phyloP scores from a whole-genome alignment of 2,329 filamentous ascomycete species.

The Ophiostoma perfectum region DNA sequence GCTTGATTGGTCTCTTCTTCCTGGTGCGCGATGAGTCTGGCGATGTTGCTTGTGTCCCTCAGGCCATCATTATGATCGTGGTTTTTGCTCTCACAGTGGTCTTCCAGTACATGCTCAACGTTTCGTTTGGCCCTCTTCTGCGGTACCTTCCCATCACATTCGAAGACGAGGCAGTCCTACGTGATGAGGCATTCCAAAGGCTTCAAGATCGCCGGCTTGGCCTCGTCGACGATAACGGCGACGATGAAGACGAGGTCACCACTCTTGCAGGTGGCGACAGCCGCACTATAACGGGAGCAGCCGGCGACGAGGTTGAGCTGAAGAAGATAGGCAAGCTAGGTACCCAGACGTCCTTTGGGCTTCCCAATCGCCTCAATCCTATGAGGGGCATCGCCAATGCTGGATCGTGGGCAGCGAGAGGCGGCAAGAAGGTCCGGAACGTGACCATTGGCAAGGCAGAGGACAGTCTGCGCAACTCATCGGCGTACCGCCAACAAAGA shows the following conservation, averaged over 20 bases:
- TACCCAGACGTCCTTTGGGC: slow-evolving; percentile 27
- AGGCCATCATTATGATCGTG: slow-evolving; percentile 81
- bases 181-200: slow-evolving; percentile 81
- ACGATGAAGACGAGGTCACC: slow-evolving; percentile 32
- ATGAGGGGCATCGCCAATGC: slow-evolving; percentile 46
- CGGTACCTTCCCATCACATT: slow-evolving; percentile 89
- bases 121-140: slow-evolving; percentile 77
- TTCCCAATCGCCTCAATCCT: slow-evolving; percentile 34
- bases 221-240: slow-evolving; percentile 44
- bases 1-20: slow-evolving; percentile 85
- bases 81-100: slow-evolving; percentile 62
- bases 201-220: slow-evolving; percentile 68
- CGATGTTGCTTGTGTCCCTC: slow-evolving; percentile 58
- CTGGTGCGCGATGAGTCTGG: slow-evolving; percentile 56
- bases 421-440: slow-evolving; percentile 46
- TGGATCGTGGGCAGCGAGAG: slow-evolving; percentile 44
- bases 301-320: slow-evolving; percentile 35
- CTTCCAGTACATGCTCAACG: slow-evolving; percentile 77
- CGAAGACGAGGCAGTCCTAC: slow-evolving; percentile 88
- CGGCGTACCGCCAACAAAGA: slow-evolving; percentile 45
- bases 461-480: slow-evolving; percentile 39
- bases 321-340: slow-evolving; percentile 30
- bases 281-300: background rate
- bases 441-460: slow-evolving; percentile 42
- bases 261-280: slow-evolving; percentile 17